Percentiles rank a stretch among this genome's conserved stretches.
phyloP scores from a whole-genome alignment of 2,329 filamentous ascomycete genomes.

The Coniochaeta ligniaria region DNA sequence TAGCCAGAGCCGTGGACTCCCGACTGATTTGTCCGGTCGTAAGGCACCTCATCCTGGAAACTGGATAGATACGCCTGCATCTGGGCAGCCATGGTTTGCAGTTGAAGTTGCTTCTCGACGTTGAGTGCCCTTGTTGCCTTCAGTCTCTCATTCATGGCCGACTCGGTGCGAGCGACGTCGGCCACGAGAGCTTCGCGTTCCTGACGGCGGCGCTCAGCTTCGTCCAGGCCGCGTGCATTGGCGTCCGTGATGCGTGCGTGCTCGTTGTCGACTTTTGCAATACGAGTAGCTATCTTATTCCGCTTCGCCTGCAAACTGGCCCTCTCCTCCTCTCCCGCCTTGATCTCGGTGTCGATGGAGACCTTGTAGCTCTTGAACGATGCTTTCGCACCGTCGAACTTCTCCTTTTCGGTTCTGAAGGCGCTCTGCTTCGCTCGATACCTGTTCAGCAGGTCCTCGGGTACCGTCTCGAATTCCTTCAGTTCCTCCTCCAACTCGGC shows the following conservation, averaged over 20 bases:
- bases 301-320: conserved; percentile 57
- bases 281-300: conserved; percentile 65
- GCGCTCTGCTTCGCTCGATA: conserved; percentile 47
- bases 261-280: conserved; percentile 66
- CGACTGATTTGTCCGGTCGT: conserved; percentile 16
- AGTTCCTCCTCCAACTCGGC: conserved; percentile 45
- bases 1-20: conserved; percentile 8
- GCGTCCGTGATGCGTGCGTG: conserved; percentile 63
- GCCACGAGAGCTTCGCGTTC: conserved; percentile 39
- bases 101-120: conserved; percentile 31
- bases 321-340: conserved; percentile 57
- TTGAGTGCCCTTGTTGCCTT: conserved; percentile 26
- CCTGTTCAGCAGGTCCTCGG: conserved; percentile 51
- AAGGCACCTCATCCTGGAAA: conserved; percentile 30
- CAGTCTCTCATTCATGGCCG: conserved; percentile 32
- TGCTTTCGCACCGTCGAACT: conserved; percentile 51
- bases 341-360: conserved; percentile 54
- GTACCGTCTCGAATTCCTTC: conserved; percentile 57
- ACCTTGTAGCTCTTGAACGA: conserved; percentile 52
- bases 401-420: conserved; percentile 47
- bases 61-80: conserved; percentile 34
- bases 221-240: conserved; percentile 57
- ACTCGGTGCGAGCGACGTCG: conserved; percentile 37
- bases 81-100: conserved; percentile 24
- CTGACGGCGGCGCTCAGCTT: conserved; percentile 52